Evolutionary conservation across 306 rosid species (phyloP).

Genomic region (Pterocarpus santalinus): DNA sequence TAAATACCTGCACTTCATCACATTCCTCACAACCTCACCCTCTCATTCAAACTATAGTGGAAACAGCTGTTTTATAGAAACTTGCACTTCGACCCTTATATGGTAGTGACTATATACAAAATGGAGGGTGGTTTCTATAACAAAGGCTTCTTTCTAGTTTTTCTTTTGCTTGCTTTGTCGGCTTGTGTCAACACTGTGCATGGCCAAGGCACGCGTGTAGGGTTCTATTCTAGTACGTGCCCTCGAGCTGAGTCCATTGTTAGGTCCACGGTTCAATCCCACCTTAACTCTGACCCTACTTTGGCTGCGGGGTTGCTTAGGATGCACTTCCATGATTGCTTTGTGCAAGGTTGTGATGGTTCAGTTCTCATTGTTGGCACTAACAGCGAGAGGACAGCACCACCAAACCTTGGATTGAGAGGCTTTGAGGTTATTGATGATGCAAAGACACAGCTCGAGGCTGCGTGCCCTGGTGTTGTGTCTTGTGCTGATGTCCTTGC

Average conservation of each 20-base stretch:
- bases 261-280: conserved; percentile 29
- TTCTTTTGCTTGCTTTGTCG: conserved; percentile 9
- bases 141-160: not conserved
- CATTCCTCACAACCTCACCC: not conserved
- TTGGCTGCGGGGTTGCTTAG: conserved; percentile 34
- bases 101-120: not conserved
- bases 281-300: not conserved
- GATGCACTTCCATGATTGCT: conserved; percentile 47
- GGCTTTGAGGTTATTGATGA: conserved; percentile 38
- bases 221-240: conserved; percentile 33
- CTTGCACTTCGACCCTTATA: not conserved
- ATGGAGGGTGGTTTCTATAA: not conserved
- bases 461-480: conserved; percentile 32
- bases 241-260: conserved; percentile 43
- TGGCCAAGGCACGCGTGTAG: conserved; percentile 23
- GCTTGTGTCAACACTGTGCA: conserved; percentile 4
- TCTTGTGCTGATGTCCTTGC: conserved; percentile 46
- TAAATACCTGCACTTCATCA: not conserved
- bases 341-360: conserved; percentile 42
- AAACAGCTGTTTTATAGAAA: not conserved
- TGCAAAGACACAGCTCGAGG: conserved; percentile 39
- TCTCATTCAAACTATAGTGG: not conserved
- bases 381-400: not conserved
- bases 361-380: conserved; percentile 33
- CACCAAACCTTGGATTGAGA: not conserved